Evolutionary conservation across 768 basidiomycete genomes (phyloP), one percentile per base, ranked within the genome.

Genomic region (Calocybe cyanea): DNA sequence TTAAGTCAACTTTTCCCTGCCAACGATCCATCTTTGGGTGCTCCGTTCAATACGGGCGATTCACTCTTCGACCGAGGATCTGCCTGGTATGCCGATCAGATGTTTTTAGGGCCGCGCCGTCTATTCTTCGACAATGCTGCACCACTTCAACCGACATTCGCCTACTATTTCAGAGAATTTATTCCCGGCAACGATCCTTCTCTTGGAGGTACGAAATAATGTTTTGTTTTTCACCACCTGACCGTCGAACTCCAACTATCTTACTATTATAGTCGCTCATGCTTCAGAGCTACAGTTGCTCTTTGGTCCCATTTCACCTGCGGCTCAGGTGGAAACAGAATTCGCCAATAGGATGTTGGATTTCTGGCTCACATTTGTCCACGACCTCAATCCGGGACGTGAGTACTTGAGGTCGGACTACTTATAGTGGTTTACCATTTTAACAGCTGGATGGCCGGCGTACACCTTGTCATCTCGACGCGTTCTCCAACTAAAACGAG

Each of bases 41-140:
- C 71, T 0, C 68, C 72, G 0, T 81, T 79, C 63, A 73, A 76
- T 45, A 83, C 78, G 0, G 80, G 81, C 0, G 78, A 83, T 55
- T 74, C 73, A 7, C 63, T 83, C 6, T 83, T 77, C 44, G 80
- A 83, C 52, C 60, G 80, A 36, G 74, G 68, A 0, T 73, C 61
- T 36, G 66, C 79, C 0, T 83, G 76, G 75, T 83, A 82, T 51
- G 76, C 76, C 1, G 78, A 77, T 49, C 63, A 69, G 42, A 81
- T 80, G 76, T 83, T 69, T 57, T 62, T 81, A 24, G 66, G 72
- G 0, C 68, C 77, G 0, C 56, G 79, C 23, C 63, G 80, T 31
- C 62, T 74, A 35, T 76, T 81, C 43, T 75, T 78, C 46, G 62
- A 73, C 18, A 64, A 72, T 34, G 79, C 71, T 0, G 69, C 79